Evolutionary conservation across 108 stramenopile genomes (phyloP), one percentile per base, ranked within the genome.

Genomic region (Fragilariopsis cylindrus): DNA sequence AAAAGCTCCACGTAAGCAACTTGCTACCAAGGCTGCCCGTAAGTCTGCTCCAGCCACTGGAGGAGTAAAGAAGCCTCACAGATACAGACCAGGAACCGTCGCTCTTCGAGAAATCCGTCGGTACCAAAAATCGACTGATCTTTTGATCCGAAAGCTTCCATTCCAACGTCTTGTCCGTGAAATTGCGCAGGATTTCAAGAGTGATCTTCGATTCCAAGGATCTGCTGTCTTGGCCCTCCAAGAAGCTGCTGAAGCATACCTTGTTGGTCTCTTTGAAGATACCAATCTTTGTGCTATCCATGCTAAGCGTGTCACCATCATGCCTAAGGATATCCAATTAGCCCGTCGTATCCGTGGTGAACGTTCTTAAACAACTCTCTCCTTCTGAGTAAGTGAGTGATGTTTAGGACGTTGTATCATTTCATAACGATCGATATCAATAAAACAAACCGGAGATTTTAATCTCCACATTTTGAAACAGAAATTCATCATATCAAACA

Each of bases 261-360:
- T 98, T 48, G 96, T 98, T 57, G 92, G 93, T 74, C 91, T 98
- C 50, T 97, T 98, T 70, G 98, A 98, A 81, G 98, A 98, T 85
- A 93, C 95, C 71, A 98, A 98, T 92, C 86, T 98, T 76, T 96
- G 95, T 71, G 97, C 97, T 43, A 93, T 96, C 76, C 98, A 98
- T 83, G 98, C 96, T 46, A 96, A 97, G 86, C 96, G 98, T 88
- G 96, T 99, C 19, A 99, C 98, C 19, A 99, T 99, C 87, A 97
- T 99, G 97, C 95, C 96, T 53, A 98, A 96, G 86, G 98, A 98
- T 82, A 96, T 98, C 55, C 96, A 96, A 80, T 68, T 89, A 64
- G 88, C 88, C 45, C 85, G 85, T 50, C 88, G 88, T 83, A 89
- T 89, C 73, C 83, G 88, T 72, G 88, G 85, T 64, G 85, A 89